These are phyloP conservation scores for Coemansia sp. DNA, from an alignment of 192 early-diverging fungal species.

Conservation along the genomic window DNA sequence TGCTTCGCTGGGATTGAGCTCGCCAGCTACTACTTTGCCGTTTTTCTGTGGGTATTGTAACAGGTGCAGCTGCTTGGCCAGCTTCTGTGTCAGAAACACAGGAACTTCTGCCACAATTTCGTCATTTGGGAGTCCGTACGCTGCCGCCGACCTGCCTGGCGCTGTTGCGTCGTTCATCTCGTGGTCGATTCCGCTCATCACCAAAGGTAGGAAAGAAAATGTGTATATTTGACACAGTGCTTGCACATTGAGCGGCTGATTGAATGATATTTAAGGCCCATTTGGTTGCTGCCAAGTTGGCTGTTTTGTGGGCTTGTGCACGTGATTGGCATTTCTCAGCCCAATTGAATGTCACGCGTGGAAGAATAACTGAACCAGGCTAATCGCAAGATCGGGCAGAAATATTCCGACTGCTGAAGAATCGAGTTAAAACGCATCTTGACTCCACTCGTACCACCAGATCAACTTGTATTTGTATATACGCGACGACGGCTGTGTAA, in stretches of 20 bases:
- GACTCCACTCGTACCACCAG: too few species aligned
- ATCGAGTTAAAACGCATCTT: too few species aligned
- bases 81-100: slow-evolving; percentile 71
- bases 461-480: neutral
- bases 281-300: neutral
- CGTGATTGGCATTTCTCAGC: neutral
- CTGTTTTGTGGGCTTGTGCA: neutral
- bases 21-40: slow-evolving; percentile 48
- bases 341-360: too few species aligned
- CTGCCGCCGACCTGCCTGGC: slow-evolving; percentile 20
- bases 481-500: neutral
- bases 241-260: neutral
- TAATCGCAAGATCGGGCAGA: too few species aligned
- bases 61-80: slow-evolving; percentile 71
- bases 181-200: neutral
- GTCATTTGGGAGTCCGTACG: slow-evolving; percentile 58
- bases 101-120: slow-evolving; percentile 74
- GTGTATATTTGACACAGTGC: neutral
- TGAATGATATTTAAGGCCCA: neutral
- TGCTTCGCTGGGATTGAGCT: slow-evolving; percentile 57
- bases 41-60: slow-evolving; percentile 78
- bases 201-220: neutral
- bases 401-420: too few species aligned
- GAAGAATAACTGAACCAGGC: too few species aligned
- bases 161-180: neutral